phyloP scores from a whole-genome alignment of 805 yeast species.

The Sugiyamaella chiloensis region DNA sequence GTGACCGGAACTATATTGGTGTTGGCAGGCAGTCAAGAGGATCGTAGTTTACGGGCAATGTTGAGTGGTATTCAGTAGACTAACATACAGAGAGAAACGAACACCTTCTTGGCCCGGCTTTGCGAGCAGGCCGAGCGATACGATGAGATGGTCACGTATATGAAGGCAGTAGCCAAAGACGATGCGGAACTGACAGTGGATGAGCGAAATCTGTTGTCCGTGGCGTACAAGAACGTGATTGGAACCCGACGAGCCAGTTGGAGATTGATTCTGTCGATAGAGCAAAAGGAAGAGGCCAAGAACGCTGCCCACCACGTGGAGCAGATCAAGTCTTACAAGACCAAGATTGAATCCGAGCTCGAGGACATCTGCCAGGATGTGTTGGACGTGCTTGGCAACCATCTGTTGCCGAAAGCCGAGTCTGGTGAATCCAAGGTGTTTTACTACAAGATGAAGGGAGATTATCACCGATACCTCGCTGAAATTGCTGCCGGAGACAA shows the following conservation, averaged over 20 bases:
- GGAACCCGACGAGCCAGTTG: constrained; percentile 99
- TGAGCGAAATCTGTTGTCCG: constrained; percentile 95
- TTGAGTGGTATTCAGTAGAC: too few relatives aligned
- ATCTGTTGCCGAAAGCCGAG: constrained; percentile 91
- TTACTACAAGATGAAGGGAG: constrained; percentile 99
- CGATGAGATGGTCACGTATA: constrained; percentile 99
- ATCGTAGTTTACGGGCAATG: too few relatives aligned
- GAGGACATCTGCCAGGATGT: constrained; percentile 95
- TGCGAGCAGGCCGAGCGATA: constrained; percentile 99
- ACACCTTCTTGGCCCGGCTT: constrained; percentile 95
- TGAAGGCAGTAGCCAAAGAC: constrained; percentile 85
- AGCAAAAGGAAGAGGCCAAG: constrained; percentile 98
- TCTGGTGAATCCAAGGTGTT: constrained; percentile 98
- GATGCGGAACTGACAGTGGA: constrained; percentile 84
- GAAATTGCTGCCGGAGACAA: constrained; percentile 93
- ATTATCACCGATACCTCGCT: constrained; percentile 98
- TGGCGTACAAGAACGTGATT: constrained; percentile 97
- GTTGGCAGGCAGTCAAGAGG: too few relatives aligned
- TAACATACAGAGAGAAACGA: constrained; percentile 81
- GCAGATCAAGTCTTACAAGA: constrained; percentile 91
- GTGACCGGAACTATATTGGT: too few relatives aligned
- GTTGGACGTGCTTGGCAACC: constrained; percentile 79
- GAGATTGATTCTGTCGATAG: constrained; percentile 98
- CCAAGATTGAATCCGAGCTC: constrained; percentile 92
- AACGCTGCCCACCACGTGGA: constrained; percentile 85